Base-by-base conservation (phyloP, 768 basidiomycete species). In the Podaxis rugospora region DNA sequence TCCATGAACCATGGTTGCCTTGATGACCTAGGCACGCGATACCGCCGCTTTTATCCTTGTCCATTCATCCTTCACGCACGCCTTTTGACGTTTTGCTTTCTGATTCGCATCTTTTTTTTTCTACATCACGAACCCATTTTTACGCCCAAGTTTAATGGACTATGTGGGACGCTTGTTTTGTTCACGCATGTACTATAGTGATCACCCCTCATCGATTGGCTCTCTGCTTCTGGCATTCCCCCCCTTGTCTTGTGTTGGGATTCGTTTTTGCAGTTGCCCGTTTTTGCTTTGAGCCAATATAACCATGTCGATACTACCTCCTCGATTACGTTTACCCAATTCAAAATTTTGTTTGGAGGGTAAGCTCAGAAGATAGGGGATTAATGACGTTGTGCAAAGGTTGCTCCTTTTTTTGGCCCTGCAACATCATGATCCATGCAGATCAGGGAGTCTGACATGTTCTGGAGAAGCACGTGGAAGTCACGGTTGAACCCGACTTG, bases 121-220 rank as follows among this genome's bases (percentile, higher is more conserved):
- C 42, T 44, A 44, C 42, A 46, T 60, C 42, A 54, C 46, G 59
- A 53, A 60, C 59, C 35, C n/a, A 9, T 40, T 32, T 54, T 44
- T 27, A 46, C 52, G 59, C 59, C 55, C 53, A 40, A 21, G 5
- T 59, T 27, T 42, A 18, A 61, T 49, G 59, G 36, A 55, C 53
- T 32, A 39, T 59, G 21, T 49, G 35, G 23, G 10, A 23, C 32
- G 46, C 47, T 55, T 35, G 52, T 61, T 54, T 59, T 59, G 57
- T 59, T 18, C 49, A 27, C 23, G 23, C 46, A 28, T 61, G 59
- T 61, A 61, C 44, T 37, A 53, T 60, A 60, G 37, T 51, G 9
- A 14, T 47, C 44, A 3, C n/a, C 14, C n/a, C 25, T 16, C 46
- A 36, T 27, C 32, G 37, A 54, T 49, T 47, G 35, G 40, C 51